Conservation (phyloP, 164 flowering plant genomes). For the Sextonia rubra region DNA sequence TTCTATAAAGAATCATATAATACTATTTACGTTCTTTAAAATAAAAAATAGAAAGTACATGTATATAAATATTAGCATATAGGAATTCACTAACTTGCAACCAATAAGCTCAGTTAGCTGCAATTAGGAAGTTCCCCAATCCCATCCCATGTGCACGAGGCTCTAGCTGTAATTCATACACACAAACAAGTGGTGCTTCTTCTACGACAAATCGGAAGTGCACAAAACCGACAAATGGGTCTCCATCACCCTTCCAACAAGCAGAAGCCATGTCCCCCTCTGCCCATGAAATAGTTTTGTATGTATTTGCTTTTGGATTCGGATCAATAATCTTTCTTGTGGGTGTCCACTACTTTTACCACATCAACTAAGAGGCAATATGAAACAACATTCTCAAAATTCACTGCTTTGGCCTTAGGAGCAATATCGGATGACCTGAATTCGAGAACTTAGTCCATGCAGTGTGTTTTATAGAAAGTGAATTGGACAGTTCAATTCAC, state of each 20-base stretch:
- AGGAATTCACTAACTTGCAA: constrained; percentile 45
- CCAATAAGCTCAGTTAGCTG: constrained; percentile 86
- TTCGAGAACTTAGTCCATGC: constrained; percentile 66
- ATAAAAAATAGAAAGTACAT: too few species aligned
- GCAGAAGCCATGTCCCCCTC: constrained; percentile 11
- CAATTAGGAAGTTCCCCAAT: constrained; percentile 51
- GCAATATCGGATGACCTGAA: constrained; percentile 75
- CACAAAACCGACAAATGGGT: constrained; percentile 72
- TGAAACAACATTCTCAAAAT: constrained; percentile 37
- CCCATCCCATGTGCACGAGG: constrained; percentile 71
- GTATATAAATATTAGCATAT: not conserved
- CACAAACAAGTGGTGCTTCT: constrained; percentile 89
- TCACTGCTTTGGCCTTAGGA: constrained; percentile 36
- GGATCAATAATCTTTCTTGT: constrained; percentile 70
- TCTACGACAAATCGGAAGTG: constrained; percentile 76
- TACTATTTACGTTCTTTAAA: too few species aligned
- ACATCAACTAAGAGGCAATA: constrained; percentile 33
- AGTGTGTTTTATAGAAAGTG: constrained; percentile 25
- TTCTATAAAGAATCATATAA: not conserved
- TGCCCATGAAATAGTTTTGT: constrained; percentile 10
- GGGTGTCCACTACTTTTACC: constrained; percentile 34
- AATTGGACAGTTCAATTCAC: constrained; percentile 10
- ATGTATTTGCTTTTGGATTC: constrained; percentile 31
- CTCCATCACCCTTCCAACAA: constrained; percentile 17
- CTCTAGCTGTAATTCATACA: constrained; percentile 90